Conservation (phyloP, 148 eudicot genomes). For the Chenopodium formosanum region DNA sequence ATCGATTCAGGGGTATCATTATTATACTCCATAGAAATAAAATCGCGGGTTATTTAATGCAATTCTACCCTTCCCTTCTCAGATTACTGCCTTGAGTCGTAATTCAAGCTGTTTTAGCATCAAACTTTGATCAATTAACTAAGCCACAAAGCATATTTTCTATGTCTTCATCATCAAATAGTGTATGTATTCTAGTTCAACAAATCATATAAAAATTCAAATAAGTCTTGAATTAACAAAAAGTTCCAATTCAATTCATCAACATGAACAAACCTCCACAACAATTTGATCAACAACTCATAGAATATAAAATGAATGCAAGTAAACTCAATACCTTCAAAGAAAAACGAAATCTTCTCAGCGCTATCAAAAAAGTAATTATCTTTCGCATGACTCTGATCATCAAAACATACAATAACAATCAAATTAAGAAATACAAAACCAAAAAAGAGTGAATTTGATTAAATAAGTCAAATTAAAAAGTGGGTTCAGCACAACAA, state of each 20-base stretch:
- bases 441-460: neutral
- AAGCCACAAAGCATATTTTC: neutral
- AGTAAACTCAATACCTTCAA: constrained; percentile 60
- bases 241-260: neutral
- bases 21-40: too few relatives aligned
- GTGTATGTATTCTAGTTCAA: too few relatives aligned
- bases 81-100: neutral
- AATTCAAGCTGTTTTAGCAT: neutral
- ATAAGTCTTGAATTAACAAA: too few relatives aligned
- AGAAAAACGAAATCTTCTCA: constrained; percentile 91
- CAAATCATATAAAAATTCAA: too few relatives aligned
- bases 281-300: neutral
- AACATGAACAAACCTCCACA: neutral
- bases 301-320: too few relatives aligned
- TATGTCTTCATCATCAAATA: too few relatives aligned
- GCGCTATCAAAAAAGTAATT: constrained; percentile 88
- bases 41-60: too few relatives aligned
- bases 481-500: neutral
- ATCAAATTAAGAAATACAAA: neutral
- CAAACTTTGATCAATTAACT: neutral
- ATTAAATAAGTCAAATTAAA: neutral
- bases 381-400: constrained; percentile 61
- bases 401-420: neutral
- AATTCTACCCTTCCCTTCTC: neutral
- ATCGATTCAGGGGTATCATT: too few relatives aligned